Evolutionary conservation across 768 basidiomycete genomes (phyloP).

Genomic region (Boletus bicolor): DNA sequence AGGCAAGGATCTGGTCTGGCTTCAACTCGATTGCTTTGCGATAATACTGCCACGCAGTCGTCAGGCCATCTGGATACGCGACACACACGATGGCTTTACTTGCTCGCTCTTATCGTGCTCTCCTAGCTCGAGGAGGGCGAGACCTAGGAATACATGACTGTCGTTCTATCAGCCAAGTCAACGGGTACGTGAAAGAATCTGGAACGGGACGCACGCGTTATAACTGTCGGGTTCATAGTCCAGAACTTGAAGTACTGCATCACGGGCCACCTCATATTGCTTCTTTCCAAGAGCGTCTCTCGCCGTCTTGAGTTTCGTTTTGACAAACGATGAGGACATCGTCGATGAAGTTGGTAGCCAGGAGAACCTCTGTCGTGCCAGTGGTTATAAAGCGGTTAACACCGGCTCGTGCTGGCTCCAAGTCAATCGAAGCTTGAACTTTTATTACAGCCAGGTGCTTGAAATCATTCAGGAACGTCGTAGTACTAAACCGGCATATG

Average conservation of each 20-base stretch:
- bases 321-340: constrained; percentile 46
- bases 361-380: background rate
- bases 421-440: background rate
- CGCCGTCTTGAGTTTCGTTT: constrained; percentile 74
- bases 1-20: constrained; percentile 70
- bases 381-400: too few relatives aligned
- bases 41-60: constrained; percentile 55
- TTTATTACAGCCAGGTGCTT: background rate
- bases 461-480: background rate
- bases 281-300: constrained; percentile 75
- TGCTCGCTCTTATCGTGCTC: constrained; percentile 76
- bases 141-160: constrained; percentile 83
- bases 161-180: constrained; percentile 1
- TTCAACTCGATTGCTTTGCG: constrained; percentile 69
- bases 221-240: constrained; percentile 82
- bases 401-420: background rate
- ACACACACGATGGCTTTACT: constrained; percentile 48
- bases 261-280: constrained; percentile 64
- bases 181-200: background rate
- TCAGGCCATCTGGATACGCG: constrained; percentile 14
- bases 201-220: constrained; percentile 64
- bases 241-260: constrained; percentile 62
- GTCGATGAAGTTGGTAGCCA: background rate
- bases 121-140: constrained; percentile 75
- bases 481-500: background rate